Evolutionary conservation across 345 rosid genomes (phyloP), one percentile per base, ranked within the genome.

Genomic region (Erucastrum elatum): DNA sequence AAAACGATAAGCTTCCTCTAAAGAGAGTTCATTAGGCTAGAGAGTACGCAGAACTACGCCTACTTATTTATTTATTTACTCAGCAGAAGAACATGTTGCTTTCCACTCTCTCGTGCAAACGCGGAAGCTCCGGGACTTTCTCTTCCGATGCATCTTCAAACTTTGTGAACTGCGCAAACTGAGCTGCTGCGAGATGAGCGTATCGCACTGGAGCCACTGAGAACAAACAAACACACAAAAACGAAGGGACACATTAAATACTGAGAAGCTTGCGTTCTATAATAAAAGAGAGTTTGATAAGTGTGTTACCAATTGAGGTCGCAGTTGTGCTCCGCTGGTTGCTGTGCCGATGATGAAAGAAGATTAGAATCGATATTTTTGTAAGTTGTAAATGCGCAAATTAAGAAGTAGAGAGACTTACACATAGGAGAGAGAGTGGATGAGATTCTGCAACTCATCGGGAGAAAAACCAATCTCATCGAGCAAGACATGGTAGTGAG

Each of bases 151-250:
- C 71, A 30, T 87, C 96, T 70, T 91, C 98, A 13, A 90, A 84
- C 84, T 90, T 92, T 8, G 85, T 39, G 84, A 91, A 93, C 71
- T 95, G 97, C 6, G 85, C 86, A 84, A 91, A 74, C 64, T 95
- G 99, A 15, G 75, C 75, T 31, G 97, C 97, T 16, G 96, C 98
- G 2, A 88, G 97, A 80, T 95, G 99, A 26, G 99, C 98, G 5
- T 93, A 93, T 33, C 90, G 86, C 64, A 95, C 84, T 0, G 99
- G 98, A 75, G 99, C 98, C 83, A 91, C 99, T 92, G 91, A 70
- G 53, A 25, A 63, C 21, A 51, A 51, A 51, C 56, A 44, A 13
- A 41, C 30, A 63, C 21, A 21, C 21, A 21, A 21, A 21, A 77
- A 2, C 35, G 55, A 70, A 17, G 12, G 64, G 27, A 7, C 2